Conservation (phyloP, 1,284 basidiomycete genomes). For the Rhizopogon hawkerae region DNA sequence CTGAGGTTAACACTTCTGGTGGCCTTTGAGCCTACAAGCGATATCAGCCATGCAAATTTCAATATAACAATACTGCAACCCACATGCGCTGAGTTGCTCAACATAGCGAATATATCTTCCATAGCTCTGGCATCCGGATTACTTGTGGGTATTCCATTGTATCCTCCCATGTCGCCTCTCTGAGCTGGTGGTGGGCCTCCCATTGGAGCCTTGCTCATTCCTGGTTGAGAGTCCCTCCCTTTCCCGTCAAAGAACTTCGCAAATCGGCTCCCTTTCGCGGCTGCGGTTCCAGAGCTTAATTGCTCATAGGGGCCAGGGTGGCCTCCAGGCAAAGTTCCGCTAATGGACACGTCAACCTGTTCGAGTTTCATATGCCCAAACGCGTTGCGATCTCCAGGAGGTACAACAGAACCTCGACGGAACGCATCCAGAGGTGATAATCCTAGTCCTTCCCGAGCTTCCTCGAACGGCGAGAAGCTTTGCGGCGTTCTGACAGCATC, state of each 20-base stretch:
- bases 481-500: slow-evolving; percentile 24
- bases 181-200: slow-evolving; percentile 38
- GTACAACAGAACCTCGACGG: slow-evolving; percentile 26
- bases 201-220: slow-evolving; percentile 33
- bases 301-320: slow-evolving; percentile 25
- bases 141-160: slow-evolving; percentile 29
- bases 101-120: slow-evolving; percentile 61
- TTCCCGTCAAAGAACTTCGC: slow-evolving; percentile 79
- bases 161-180: slow-evolving; percentile 37
- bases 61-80: slow-evolving; percentile 2
- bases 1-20: slow-evolving; percentile 19
- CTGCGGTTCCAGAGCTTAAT: slow-evolving; percentile 32
- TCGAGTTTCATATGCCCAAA: slow-evolving; percentile 18
- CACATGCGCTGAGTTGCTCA: slow-evolving; percentile 27
- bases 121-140: slow-evolving; percentile 49
- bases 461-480: slow-evolving; percentile 54
- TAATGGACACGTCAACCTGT: slow-evolving; percentile 16
- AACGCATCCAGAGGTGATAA: slow-evolving; percentile 27
- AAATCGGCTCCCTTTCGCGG: slow-evolving; percentile 66
- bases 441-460: slow-evolving; percentile 28
- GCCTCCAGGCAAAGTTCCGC: slow-evolving; percentile 6
- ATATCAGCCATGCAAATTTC: slow-evolving; percentile 4
- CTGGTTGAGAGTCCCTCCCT: slow-evolving; percentile 36
- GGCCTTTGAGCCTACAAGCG: slow-evolving; percentile 23
- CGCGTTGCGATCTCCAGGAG: slow-evolving; percentile 15